Conservation (phyloP, 140 eudicot genomes). For the Bidens hawaiensis region DNA sequence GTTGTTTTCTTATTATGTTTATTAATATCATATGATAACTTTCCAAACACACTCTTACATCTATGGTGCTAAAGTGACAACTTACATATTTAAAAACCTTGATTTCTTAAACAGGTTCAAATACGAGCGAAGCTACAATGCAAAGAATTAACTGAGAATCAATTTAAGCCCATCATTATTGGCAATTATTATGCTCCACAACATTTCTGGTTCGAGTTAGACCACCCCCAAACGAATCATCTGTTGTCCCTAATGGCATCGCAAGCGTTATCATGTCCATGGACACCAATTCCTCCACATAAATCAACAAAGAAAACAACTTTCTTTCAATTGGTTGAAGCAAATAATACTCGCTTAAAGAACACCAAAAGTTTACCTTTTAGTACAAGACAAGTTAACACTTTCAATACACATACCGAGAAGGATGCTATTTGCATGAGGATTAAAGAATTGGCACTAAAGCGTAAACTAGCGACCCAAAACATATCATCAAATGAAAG, state of each 20-base stretch:
- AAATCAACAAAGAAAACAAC: conserved; percentile 16
- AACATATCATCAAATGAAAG: conserved; percentile 6
- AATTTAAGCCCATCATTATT: conserved; percentile 58
- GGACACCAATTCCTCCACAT: conserved; percentile 23
- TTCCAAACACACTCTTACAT: background rate
- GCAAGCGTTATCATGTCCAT: conserved; percentile 35
- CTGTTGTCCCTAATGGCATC: conserved; percentile 47
- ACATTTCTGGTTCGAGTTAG: conserved; percentile 87
- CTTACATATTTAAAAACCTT: conserved; percentile 1
- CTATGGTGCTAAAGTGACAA: background rate
- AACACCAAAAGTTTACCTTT: conserved; percentile 22
- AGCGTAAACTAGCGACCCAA: conserved; percentile 8
- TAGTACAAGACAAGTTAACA: conserved; percentile 19
- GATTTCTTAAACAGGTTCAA: conserved; percentile 44
- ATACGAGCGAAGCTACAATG: conserved; percentile 50
- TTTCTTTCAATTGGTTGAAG: conserved; percentile 11
- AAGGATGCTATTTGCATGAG: conserved; percentile 52
- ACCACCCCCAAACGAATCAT: conserved; percentile 58
- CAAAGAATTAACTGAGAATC: conserved; percentile 44
- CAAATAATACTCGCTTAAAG: conserved; percentile 19
- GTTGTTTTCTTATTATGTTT: background rate
- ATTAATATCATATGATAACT: background rate
- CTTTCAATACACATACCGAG: conserved; percentile 17
- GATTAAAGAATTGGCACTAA: conserved; percentile 47
- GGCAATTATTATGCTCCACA: conserved; percentile 44